These are phyloP conservation scores for Elsinoe fawcettii DNA, from an alignment of 2,329 filamentous ascomycete genomes.

Conservation along the genomic window DNA sequence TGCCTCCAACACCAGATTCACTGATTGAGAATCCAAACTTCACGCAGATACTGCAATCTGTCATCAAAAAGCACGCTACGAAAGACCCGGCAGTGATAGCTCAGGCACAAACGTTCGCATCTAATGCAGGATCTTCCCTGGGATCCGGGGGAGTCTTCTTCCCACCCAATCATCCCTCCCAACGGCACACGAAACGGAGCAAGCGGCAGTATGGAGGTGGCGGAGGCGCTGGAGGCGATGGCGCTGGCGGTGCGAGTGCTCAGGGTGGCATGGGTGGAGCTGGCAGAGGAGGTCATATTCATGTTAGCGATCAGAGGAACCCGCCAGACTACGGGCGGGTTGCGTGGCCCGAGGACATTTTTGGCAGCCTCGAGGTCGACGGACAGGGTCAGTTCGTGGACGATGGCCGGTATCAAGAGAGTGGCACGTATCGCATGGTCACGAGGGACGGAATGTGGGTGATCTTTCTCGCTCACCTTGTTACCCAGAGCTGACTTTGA, in stretches of 20 bases:
- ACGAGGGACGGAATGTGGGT: conserved; percentile 54
- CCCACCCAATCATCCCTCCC: conserved; percentile 28
- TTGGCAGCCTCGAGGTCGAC: conserved; percentile 57
- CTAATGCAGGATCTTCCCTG: conserved; percentile 48
- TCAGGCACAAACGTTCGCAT: conserved; percentile 54
- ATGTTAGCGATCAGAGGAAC: conserved; percentile 53
- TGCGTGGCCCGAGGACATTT: conserved; percentile 59
- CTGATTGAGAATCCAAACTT: conserved; percentile 52
- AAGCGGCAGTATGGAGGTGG: conserved; percentile 28
- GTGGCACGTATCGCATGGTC: conserved; percentile 54
- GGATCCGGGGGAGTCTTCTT: conserved; percentile 45
- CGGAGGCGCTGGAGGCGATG: conserved; percentile 38
- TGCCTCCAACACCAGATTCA: conserved; percentile 50
- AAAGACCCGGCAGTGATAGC: conserved; percentile 50
- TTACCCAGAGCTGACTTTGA: conserved; percentile 10
- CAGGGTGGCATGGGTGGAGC: conserved; percentile 53
- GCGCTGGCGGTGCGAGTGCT: conserved; percentile 49
- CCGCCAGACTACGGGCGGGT: conserved; percentile 58
- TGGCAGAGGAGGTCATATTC: conserved; percentile 54
- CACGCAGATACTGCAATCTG: conserved; percentile 48
- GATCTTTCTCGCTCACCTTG: not conserved
- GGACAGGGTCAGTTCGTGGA: conserved; percentile 48
- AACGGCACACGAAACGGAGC: conserved; percentile 19
- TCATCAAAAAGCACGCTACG: conserved; percentile 47
- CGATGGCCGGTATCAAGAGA: conserved; percentile 51